phyloP scores from a whole-genome alignment of 2,329 filamentous ascomycete species.

The Hymenoscyphus occultus region DNA sequence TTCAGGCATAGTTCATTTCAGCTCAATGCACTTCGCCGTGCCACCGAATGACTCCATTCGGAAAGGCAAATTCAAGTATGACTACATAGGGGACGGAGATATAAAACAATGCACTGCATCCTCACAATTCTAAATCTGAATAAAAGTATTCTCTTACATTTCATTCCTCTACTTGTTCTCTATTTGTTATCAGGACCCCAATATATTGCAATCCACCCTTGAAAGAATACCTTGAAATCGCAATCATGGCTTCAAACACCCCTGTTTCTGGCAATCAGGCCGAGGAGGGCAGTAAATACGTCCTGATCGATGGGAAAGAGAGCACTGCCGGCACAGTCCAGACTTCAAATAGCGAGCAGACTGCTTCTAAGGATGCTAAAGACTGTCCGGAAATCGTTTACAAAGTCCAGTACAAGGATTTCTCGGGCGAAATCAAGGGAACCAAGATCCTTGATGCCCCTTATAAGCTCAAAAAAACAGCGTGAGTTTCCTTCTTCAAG shows the following conservation, averaged over 20 bases:
- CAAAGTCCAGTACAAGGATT: slow-evolving; percentile 28
- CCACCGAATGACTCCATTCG: not conserved
- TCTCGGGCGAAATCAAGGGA: slow-evolving; percentile 25
- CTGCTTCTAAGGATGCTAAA: slow-evolving; percentile 16
- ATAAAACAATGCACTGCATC: not conserved
- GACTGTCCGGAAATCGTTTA: slow-evolving; percentile 27
- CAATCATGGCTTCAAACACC: slow-evolving; percentile 16
- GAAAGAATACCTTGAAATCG: not conserved
- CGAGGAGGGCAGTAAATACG: slow-evolving; percentile 21
- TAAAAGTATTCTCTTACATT: too few relatives aligned
- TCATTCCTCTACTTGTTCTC: too few relatives aligned
- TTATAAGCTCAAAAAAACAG: slow-evolving; percentile 26
- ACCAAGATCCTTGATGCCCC: slow-evolving; percentile 25
- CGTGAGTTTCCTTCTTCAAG: slow-evolving; percentile 8
- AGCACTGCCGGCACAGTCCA: slow-evolving; percentile 13
- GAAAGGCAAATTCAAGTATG: not conserved
- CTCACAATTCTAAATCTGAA: not conserved
- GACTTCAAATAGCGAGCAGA: slow-evolving; percentile 17
- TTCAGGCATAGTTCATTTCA: not conserved
- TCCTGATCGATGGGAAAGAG: slow-evolving; percentile 22
- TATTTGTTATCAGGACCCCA: too few relatives aligned
- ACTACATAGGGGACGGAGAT: not conserved
- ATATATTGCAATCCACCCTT: not conserved
- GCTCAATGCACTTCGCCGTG: not conserved
- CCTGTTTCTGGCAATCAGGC: slow-evolving; percentile 6